Percentiles rank a stretch among this genome's conserved stretches.
phyloP scores from a whole-genome alignment of 202 grass and related monocot genomes.

The Carex arenaria region DNA sequence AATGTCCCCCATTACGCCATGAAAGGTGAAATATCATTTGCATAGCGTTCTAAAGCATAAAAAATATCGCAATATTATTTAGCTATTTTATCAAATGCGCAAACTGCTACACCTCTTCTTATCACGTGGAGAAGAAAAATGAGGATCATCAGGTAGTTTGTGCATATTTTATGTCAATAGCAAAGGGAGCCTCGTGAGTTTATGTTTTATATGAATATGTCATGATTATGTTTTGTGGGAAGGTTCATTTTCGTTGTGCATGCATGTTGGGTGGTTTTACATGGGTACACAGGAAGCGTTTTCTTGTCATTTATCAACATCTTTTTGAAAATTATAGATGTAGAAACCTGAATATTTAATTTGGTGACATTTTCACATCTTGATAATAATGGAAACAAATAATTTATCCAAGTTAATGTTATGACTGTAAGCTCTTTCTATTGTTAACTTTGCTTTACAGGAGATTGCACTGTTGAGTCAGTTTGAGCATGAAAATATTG shows the following conservation, averaged over 20 bases:
- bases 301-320: neutral
- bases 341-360: neutral
- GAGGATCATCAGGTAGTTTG: neutral
- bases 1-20: neutral
- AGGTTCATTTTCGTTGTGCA: neutral
- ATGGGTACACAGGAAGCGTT: neutral
- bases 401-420: neutral
- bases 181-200: neutral
- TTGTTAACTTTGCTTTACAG: constrained; percentile 44
- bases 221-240: neutral
- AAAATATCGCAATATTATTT: neutral
- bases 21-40: neutral
- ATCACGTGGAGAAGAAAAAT: neutral
- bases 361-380: neutral
- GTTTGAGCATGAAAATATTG: constrained; percentile 95
- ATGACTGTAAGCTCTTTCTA: neutral
- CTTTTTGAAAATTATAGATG: neutral
- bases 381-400: neutral
- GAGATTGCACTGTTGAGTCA: constrained; percentile 88
- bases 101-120: neutral
- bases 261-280: neutral
- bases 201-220: neutral
- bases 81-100: neutral
- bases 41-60: neutral
- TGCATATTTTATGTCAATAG: neutral